Percentiles rank a stretch among this genome's conserved stretches.
Evolutionary conservation across 768 basidiomycete genomes (phyloP).

Genomic region (Lactifluus rugatus): DNA sequence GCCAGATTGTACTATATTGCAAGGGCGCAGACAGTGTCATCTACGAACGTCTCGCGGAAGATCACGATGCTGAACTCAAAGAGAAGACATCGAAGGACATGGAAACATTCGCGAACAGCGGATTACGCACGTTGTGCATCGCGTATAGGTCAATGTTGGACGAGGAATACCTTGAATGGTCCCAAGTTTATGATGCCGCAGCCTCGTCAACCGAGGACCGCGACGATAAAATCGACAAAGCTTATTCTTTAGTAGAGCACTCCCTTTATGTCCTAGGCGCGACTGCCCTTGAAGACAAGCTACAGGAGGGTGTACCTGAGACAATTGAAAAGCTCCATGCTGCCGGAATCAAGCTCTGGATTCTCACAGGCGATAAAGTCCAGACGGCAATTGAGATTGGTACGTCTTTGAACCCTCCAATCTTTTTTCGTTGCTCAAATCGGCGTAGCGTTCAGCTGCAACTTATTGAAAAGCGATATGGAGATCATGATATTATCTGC

Average conservation of each 20-base stretch:
- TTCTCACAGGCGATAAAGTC: conserved; percentile 93
- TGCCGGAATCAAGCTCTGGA: conserved; percentile 98
- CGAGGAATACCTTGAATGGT: conserved; percentile 80
- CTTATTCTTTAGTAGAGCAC: conserved; percentile 75
- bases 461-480: conserved; percentile 88
- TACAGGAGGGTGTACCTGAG: conserved; percentile 95
- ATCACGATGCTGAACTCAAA: conserved; percentile 67
- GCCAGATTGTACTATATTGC: conserved; percentile 74
- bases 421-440: not conserved
- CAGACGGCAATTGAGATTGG: conserved; percentile 98
- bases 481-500: conserved; percentile 96
- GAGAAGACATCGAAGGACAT: conserved; percentile 76
- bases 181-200: conserved; percentile 73
- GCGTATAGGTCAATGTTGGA: conserved; percentile 71
- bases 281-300: conserved; percentile 93
- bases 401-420: conserved; percentile 18
- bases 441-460: conserved; percentile 70
- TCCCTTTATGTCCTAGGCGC: conserved; percentile 81
- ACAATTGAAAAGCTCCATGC: conserved; percentile 85
- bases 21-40: conserved; percentile 98
- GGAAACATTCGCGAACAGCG: conserved; percentile 89
- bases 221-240: conserved; percentile 88
- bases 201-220: conserved; percentile 63
- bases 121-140: conserved; percentile 85
- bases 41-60: conserved; percentile 69